Percentiles rank a stretch among this genome's conserved stretches.
These are phyloP conservation scores for Ilex paraguariensis DNA, from an alignment of 305 asterid genomes.

Conservation along the genomic window DNA sequence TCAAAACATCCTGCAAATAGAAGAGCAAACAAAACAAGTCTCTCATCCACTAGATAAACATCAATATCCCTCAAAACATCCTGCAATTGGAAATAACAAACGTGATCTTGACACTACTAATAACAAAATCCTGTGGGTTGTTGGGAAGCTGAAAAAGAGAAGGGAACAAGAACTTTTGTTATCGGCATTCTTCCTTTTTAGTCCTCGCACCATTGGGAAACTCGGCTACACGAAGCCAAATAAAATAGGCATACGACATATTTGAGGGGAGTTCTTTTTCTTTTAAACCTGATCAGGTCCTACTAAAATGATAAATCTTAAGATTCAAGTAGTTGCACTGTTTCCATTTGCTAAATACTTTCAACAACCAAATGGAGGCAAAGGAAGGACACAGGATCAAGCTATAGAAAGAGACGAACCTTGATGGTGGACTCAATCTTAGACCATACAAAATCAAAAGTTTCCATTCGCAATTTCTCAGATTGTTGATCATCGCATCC, in stretches of 20 bases:
- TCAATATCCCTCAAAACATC: slow-evolving; percentile 42
- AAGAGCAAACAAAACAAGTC: no score
- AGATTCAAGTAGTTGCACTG: no score
- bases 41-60: no score
- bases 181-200: no score
- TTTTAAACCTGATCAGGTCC: no score
- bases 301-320: no score
- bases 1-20: slow-evolving; percentile 58
- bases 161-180: background rate
- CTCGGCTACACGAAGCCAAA: no score
- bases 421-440: slow-evolving; percentile 54
- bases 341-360: background rate
- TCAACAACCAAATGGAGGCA: background rate
- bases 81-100: slow-evolving; percentile 25
- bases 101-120: background rate
- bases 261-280: no score
- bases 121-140: background rate
- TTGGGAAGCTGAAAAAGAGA: background rate
- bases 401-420: slow-evolving; percentile 23
- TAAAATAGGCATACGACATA: no score
- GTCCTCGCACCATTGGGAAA: no score
- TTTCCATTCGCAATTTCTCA: slow-evolving; percentile 36
- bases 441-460: slow-evolving; percentile 62
- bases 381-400: background rate
- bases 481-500: slow-evolving; percentile 10